A percentile compares a stretch with the other conserved stretches of the same genome.
Conservation (phyloP, 192 early-diverging fungal genomes). For the Coemansia sp. region DNA sequence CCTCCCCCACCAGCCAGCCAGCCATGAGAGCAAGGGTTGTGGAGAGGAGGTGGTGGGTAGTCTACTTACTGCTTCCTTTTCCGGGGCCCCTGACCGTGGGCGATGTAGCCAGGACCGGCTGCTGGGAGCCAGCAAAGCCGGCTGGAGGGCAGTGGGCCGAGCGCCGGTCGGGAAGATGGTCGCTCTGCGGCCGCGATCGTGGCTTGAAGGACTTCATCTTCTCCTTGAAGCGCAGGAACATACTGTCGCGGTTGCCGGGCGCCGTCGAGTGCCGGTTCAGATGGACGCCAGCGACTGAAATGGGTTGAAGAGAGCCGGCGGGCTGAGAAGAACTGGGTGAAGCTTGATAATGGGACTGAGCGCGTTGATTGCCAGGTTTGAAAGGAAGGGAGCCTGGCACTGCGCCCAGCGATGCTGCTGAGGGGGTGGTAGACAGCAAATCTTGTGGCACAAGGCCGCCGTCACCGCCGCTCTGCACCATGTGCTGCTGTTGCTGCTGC, state of each 20-base stretch:
- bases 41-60: no score
- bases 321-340: constrained; percentile 9
- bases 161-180: constrained; percentile 29
- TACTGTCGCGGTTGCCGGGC: constrained; percentile 37
- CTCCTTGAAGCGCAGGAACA: constrained; percentile 45
- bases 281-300: constrained; percentile 1
- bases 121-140: no score
- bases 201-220: constrained; percentile 44
- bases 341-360: constrained; percentile 13
- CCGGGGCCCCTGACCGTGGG: no score
- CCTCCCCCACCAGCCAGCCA: no score
- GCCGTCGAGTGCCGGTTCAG: constrained; percentile 32
- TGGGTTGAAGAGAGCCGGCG: not conserved
- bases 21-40: no score
- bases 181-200: constrained; percentile 41
- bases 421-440: constrained; percentile 30
- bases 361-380: constrained; percentile 28
- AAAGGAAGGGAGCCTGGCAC: constrained; percentile 41
- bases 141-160: not conserved
- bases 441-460: constrained; percentile 26
- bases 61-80: no score
- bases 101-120: no score
- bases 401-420: constrained; percentile 33
- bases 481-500: constrained; percentile 8
- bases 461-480: constrained; percentile 11